Conservation (phyloP, 768 basidiomycete genomes). For the Leccinum truebloodii region DNA sequence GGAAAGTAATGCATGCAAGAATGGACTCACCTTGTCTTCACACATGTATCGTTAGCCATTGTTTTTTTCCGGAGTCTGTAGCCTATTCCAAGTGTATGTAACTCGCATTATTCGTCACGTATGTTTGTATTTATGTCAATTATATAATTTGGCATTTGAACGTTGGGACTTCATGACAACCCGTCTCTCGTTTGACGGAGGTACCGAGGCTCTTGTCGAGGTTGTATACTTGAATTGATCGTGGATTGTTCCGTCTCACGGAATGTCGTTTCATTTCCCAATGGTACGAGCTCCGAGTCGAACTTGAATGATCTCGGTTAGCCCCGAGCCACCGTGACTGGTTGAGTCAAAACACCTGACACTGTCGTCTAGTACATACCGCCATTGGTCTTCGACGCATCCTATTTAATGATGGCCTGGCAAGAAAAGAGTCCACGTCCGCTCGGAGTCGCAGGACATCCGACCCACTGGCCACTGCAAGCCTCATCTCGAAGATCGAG, state of each 20-base stretch:
- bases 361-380: no score
- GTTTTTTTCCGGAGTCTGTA: constrained; percentile 24
- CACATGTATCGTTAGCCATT: constrained; percentile 29
- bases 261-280: not conserved
- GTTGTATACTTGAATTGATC: not conserved
- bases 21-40: constrained; percentile 1
- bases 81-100: constrained; percentile 20
- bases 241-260: no score
- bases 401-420: not conserved
- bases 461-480: constrained; percentile 15
- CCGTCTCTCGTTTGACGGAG: not conserved
- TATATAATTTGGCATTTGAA: not conserved
- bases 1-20: constrained; percentile 49
- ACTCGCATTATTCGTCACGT: constrained; percentile 21
- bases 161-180: not conserved
- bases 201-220: not conserved
- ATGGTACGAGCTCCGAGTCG: no score
- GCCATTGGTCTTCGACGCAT: not conserved
- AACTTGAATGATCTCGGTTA: not conserved
- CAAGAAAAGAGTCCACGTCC: not conserved
- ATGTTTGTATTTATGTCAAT: constrained; percentile 11
- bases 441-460: constrained; percentile 7
- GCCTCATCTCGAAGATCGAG: constrained; percentile 33
- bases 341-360: constrained; percentile 3
- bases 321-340: not conserved